These are phyloP conservation scores for Rhynchosporium secalis DNA, from an alignment of 2,329 filamentous ascomycete species.

Conservation along the genomic window DNA sequence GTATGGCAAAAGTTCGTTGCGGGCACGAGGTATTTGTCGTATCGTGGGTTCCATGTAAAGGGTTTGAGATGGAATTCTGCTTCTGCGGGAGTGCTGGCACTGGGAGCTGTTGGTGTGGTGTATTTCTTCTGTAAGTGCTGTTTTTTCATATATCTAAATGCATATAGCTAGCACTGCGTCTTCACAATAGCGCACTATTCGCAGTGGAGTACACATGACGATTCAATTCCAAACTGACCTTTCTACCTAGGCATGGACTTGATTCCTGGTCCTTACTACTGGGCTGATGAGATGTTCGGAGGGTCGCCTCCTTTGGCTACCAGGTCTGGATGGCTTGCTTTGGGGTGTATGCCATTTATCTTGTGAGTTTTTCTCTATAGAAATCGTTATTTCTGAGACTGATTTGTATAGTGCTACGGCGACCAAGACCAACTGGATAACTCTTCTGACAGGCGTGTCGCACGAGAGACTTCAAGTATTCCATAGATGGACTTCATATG, in stretches of 20 bases:
- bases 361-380: constrained; percentile 10
- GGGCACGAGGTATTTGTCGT: constrained; percentile 8
- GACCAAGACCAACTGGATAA: constrained; percentile 16
- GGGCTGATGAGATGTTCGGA: constrained; percentile 7
- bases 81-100: constrained; percentile 6
- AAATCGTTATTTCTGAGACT: background rate
- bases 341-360: constrained; percentile 15
- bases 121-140: constrained; percentile 16
- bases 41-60: constrained; percentile 10
- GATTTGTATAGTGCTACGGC: constrained; percentile 6
- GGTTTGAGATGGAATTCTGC: constrained; percentile 9
- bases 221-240: background rate
- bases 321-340: constrained; percentile 13
- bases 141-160: background rate
- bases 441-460: constrained; percentile 14
- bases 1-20: constrained; percentile 11
- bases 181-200: background rate
- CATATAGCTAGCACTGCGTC: background rate
- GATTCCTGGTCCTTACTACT: constrained; percentile 12
- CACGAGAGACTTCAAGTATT: constrained; percentile 18
- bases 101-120: constrained; percentile 5
- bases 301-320: constrained; percentile 13
- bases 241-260: constrained; percentile 3
- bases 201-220: background rate
- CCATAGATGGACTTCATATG: constrained; percentile 13